Conservation (phyloP, 805 yeast genomes). For the Lachancea mirantina region DNA sequence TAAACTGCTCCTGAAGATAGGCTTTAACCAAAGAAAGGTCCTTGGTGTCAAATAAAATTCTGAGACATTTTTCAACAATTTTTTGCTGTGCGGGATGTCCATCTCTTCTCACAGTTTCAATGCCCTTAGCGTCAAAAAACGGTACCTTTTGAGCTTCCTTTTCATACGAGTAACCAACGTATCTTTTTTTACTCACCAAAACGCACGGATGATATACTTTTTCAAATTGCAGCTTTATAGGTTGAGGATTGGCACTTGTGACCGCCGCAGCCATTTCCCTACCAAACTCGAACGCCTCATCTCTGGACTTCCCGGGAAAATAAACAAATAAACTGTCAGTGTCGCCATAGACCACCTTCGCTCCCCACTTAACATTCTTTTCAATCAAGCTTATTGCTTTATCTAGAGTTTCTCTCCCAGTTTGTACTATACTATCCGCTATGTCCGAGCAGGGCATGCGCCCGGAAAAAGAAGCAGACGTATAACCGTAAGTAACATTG, state of each 20-base stretch:
- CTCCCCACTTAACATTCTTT: slow-evolving; percentile 56
- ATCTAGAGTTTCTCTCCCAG: slow-evolving; percentile 79
- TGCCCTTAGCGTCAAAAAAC: slow-evolving; percentile 90
- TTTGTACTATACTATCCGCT: slow-evolving; percentile 89
- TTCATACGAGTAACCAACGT: slow-evolving; percentile 82
- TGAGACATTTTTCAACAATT: slow-evolving; percentile 62
- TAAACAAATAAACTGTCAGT: slow-evolving; percentile 91
- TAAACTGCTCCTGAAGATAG: slow-evolving; percentile 60
- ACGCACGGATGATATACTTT: slow-evolving; percentile 88
- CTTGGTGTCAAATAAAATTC: slow-evolving; percentile 61
- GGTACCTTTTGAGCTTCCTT: slow-evolving; percentile 47
- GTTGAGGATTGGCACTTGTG: slow-evolving; percentile 66
- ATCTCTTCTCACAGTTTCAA: slow-evolving; percentile 89
- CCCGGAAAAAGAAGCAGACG: slow-evolving; percentile 92
- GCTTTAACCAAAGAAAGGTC: slow-evolving; percentile 65
- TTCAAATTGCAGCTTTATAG: slow-evolving; percentile 79
- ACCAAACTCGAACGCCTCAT: slow-evolving; percentile 75
- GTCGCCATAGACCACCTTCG: slow-evolving; percentile 93
- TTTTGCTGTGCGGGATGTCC: slow-evolving; percentile 90
- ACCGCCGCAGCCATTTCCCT: slow-evolving; percentile 57
- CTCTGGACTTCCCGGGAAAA: slow-evolving; percentile 71
- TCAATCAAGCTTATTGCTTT: slow-evolving; percentile 67
- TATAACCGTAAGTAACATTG: slow-evolving; percentile 92
- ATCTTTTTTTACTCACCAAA: slow-evolving; percentile 77
- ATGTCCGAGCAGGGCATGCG: slow-evolving; percentile 95